Conservation (phyloP, 495 filamentous ascomycete genomes). For the Aspergillus bridgeri region DNA sequence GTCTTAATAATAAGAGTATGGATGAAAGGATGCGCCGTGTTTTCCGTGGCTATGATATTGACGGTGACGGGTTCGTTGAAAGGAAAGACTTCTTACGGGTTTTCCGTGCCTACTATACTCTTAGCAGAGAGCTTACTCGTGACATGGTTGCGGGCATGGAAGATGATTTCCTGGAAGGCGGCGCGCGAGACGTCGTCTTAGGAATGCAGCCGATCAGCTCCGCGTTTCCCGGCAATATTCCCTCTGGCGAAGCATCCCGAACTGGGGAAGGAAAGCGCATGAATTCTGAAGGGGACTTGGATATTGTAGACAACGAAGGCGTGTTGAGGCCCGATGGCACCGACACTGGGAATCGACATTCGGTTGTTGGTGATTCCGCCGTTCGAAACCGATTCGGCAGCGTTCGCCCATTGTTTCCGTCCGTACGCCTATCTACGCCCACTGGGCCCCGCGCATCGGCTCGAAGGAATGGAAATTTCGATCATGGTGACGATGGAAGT, state of each 20-base stretch:
- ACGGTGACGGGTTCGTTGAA: slow-evolving; percentile 83
- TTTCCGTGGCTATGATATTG: slow-evolving; percentile 88
- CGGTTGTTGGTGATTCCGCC: slow-evolving; percentile 45
- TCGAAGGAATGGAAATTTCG: slow-evolving; percentile 13
- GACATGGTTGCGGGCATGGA: slow-evolving; percentile 81
- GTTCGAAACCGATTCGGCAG: slow-evolving; percentile 43
- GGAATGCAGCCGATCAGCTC: slow-evolving; percentile 76
- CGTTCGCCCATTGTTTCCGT: slow-evolving; percentile 38
- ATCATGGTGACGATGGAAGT: slow-evolving; percentile 29
- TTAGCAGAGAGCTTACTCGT: slow-evolving; percentile 78
- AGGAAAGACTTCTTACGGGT: slow-evolving; percentile 88
- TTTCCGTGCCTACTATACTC: slow-evolving; percentile 83
- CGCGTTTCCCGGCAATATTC: slow-evolving; percentile 65
- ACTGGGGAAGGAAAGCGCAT: slow-evolving; percentile 61
- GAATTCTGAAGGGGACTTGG: slow-evolving; percentile 57
- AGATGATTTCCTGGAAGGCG: slow-evolving; percentile 71
- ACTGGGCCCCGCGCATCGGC: slow-evolving; percentile 11
- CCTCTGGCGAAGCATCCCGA: slow-evolving; percentile 53
- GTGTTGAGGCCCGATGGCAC: slow-evolving; percentile 43
- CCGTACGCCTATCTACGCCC: slow-evolving; percentile 24
- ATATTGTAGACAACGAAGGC: slow-evolving; percentile 53
- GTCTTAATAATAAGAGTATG: slow-evolving; percentile 66
- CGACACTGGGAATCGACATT: slow-evolving; percentile 48
- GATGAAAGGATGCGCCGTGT: slow-evolving; percentile 67
- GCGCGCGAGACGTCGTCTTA: slow-evolving; percentile 68